Base-by-base conservation (phyloP, 23 red algal species). In the Agarophyton chilense region DNA sequence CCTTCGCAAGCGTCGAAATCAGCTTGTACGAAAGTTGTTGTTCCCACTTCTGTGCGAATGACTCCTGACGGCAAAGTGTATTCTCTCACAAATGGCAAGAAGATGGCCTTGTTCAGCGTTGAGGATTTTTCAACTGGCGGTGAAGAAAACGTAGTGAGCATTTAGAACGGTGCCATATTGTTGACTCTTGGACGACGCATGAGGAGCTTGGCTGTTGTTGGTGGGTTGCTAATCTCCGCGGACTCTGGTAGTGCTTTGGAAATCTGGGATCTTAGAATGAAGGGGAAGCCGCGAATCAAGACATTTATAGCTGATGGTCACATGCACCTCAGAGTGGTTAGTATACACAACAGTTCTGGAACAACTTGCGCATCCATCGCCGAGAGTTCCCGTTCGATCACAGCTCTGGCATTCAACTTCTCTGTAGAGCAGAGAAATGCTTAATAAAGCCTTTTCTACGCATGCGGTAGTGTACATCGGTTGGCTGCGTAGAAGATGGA, bases 201-300 rank as follows among this genome's bases (percentile, higher is more conserved):
- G 2, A 68, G 76, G 22, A 75, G 77, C 32, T n/a, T 91, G 19
- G 88, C 55, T 74, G 42, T 54, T 46, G 32, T 81, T 10, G 64
- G 51, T 10, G 77, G 47, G 38, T 43, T 81, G 43, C 14, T 91
- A 12, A 24, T 91, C 25, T 70, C 76, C 31, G 77, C 88, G 29
- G 88, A 91, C 52, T 82, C 88, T 21, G 28, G 22, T 26, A 76
- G 88, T 7, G 88, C 1, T 19, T 8, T 91, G 4, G 82, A 91
- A 33, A 72, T 91, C n/a, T 91, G 88, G 88, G 88, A 91, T 91
- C 43, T 33, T 19, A 46, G 77, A 57, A 82, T 74, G 88, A 36
- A 60, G 38, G 88, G 88, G 18, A 35, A 47, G 13, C 75, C 77
- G 14, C 40, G 88, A 26, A 77, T 91, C 18, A 76, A 91, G 14